Percentiles rank a stretch among this genome's conserved stretches.
phyloP scores from a whole-genome alignment of 495 filamentous ascomycete genomes.

The Peziza echinospora region DNA sequence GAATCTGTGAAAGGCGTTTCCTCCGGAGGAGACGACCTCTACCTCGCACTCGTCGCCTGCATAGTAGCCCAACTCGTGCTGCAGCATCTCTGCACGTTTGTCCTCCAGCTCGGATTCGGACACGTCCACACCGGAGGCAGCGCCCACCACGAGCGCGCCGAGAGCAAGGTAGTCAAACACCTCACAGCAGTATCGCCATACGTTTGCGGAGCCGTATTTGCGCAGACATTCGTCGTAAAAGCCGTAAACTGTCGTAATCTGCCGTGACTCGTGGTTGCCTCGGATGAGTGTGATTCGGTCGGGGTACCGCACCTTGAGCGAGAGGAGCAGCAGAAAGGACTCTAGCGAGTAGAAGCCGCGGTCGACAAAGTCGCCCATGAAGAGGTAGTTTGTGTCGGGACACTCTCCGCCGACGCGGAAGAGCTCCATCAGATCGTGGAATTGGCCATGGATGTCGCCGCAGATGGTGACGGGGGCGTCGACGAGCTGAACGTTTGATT shows the following conservation, averaged over 20 bases:
- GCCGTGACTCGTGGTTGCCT: slow-evolving; percentile 90
- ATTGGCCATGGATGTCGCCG: slow-evolving; percentile 95
- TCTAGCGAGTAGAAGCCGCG: slow-evolving; percentile 96
- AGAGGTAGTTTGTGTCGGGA: slow-evolving; percentile 94
- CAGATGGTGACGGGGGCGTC: slow-evolving; percentile 97
- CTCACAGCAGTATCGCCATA: slow-evolving; percentile 97
- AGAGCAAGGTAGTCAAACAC: slow-evolving; percentile 96
- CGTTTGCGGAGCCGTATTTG: slow-evolving; percentile 93
- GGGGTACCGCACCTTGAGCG: slow-evolving; percentile 91
- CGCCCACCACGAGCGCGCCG: slow-evolving; percentile 80
- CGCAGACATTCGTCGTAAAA: slow-evolving; percentile 97
- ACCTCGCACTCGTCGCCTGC: slow-evolving; percentile 47
- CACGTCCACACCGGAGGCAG: slow-evolving; percentile 47
- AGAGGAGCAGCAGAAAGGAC: slow-evolving; percentile 82
- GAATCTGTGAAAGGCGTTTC: slow-evolving; percentile 54
- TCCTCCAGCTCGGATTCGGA: slow-evolving; percentile 25
- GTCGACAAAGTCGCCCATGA: slow-evolving; percentile 98
- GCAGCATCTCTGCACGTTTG: slow-evolving; percentile 23
- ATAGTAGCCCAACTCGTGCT: slow-evolving; percentile 5
- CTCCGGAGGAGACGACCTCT: slow-evolving; percentile 67
- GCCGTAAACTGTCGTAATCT: slow-evolving; percentile 95
- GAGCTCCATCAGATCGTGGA: slow-evolving; percentile 96
- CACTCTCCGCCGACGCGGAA: slow-evolving; percentile 90
- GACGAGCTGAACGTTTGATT: slow-evolving; percentile 92
- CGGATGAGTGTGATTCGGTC: slow-evolving; percentile 93